A percentile compares a stretch with the other conserved stretches of the same genome.
These are phyloP conservation scores for Pneumocystis murina DNA, from an alignment of 1,139 yeast species.

Conservation along the genomic window DNA sequence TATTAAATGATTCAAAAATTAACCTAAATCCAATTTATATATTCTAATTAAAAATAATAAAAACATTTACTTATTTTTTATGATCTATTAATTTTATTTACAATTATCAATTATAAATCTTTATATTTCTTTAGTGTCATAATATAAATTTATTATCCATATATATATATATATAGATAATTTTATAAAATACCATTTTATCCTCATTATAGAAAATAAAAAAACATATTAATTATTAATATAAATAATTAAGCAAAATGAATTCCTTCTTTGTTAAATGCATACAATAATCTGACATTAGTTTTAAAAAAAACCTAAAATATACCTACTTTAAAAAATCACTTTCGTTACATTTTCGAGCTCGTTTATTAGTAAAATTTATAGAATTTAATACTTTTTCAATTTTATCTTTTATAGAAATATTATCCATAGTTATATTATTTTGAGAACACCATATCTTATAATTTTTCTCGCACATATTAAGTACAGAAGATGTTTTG, in stretches of 20 bases:
- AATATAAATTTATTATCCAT: background rate
- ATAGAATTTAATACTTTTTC: slow-evolving; percentile 49
- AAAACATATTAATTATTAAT: background rate
- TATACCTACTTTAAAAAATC: slow-evolving; percentile 51
- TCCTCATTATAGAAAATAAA: background rate
- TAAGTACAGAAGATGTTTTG: slow-evolving; percentile 67
- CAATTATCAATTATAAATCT: too few species aligned
- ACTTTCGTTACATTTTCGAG: slow-evolving; percentile 88
- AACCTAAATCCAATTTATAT: too few species aligned
- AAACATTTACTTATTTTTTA: too few species aligned
- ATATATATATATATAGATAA: background rate
- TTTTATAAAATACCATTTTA: background rate
- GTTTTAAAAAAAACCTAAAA: background rate
- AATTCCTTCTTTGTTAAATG: slow-evolving; percentile 93
- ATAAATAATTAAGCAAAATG: slow-evolving; percentile 56
- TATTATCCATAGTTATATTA: slow-evolving; percentile 37
- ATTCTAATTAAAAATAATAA: too few species aligned
- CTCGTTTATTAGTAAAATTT: slow-evolving; percentile 68
- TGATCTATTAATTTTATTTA: too few species aligned
- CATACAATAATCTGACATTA: slow-evolving; percentile 39
- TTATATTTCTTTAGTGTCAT: background rate
- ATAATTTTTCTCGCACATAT: slow-evolving; percentile 77
- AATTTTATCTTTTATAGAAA: slow-evolving; percentile 39
- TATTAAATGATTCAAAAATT: too few species aligned
- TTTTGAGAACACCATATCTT: slow-evolving; percentile 45